Base-by-base conservation (phyloP, 345 rosid species). In the Gossypium arboreum region DNA sequence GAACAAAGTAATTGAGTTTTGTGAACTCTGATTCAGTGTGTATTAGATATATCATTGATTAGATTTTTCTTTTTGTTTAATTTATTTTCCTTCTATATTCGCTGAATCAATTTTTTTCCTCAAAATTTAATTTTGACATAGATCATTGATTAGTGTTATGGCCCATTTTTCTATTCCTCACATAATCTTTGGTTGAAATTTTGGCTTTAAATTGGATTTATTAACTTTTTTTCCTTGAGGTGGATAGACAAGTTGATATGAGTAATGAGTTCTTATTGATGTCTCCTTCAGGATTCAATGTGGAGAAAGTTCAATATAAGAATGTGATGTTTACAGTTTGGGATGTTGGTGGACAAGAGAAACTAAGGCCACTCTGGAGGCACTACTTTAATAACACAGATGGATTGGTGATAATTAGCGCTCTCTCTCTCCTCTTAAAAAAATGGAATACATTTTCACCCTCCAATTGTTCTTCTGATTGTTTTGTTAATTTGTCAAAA, bases 271-370 rank as follows among this genome's bases (percentile, higher is more conserved):
- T 20, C 54, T 75, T 20, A 3, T 68, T 80, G 18, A 39, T 44
- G 9, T 77, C 76, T 81, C 48, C 74, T 85, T 51, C 75, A 95
- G 99, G 99, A 77, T 95, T 95, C 88, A 95, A 95, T 63, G 99
- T 96, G 77, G 99, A 96, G 95, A 93, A 96, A 84, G 98, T 96
- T 55, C 97, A 93, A 87, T 96, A 96, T 83, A 96, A 96, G 91
- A 93, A 96, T 86, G 99, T 96, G 69, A 72, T 93, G 51, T 95
- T 96, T 87, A 96, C 97, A 17, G 99, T 93, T 69, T 96, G 99
- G 99, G 99, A 96, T 77, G 97, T 93, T 72, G 97, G 99, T 72
- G 98, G 99, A 41, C 98, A 93, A 82, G 98, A 93, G 89, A 96
- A 95, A 85, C 81, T 93, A 51, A 88, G 99, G 85, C 97, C 99